Conservation (phyloP, 768 basidiomycete species). For the Mycena chlorophos region DNA sequence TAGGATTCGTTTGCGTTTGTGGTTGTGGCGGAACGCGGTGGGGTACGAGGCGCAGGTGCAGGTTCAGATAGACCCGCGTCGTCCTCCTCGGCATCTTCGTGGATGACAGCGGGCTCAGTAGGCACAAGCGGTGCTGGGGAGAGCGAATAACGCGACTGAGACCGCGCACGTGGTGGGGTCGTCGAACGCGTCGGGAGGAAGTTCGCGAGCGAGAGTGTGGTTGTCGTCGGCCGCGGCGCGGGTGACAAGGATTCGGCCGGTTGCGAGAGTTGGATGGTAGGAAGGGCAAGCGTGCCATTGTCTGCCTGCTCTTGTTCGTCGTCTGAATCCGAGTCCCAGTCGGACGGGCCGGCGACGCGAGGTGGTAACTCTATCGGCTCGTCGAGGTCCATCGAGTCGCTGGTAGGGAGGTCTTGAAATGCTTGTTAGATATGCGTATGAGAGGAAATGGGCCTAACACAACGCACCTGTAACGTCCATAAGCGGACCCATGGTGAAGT, state of each 20-base stretch:
- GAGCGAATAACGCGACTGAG: background rate
- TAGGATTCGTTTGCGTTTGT: background rate
- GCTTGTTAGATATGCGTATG: background rate
- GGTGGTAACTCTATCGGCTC: slow-evolving; percentile 4
- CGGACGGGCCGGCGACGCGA: background rate
- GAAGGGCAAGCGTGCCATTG: background rate
- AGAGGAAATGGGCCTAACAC: background rate
- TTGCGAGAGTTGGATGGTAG: background rate
- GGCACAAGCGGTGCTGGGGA: too few relatives aligned
- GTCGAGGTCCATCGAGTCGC: slow-evolving; percentile 23
- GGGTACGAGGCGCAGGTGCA: background rate
- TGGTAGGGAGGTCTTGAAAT: background rate
- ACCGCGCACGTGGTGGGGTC: background rate
- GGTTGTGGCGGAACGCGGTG: background rate
- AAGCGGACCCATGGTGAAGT: slow-evolving; percentile 8
- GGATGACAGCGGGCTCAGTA: too few relatives aligned
- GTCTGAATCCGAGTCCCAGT: slow-evolving; percentile 14
- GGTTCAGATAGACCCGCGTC: too few relatives aligned
- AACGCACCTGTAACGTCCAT: slow-evolving; percentile 1
- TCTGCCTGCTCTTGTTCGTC: slow-evolving; percentile 11
- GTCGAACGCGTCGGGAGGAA: background rate
- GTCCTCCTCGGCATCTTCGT: too few relatives aligned
- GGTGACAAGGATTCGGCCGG: background rate
- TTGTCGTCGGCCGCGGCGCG: background rate
- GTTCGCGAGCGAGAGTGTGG: background rate